A percentile compares a stretch with the other conserved stretches of the same genome.
These are phyloP conservation scores for Alnus rubra DNA, from an alignment of 306 rosid genomes.

Conservation along the genomic window DNA sequence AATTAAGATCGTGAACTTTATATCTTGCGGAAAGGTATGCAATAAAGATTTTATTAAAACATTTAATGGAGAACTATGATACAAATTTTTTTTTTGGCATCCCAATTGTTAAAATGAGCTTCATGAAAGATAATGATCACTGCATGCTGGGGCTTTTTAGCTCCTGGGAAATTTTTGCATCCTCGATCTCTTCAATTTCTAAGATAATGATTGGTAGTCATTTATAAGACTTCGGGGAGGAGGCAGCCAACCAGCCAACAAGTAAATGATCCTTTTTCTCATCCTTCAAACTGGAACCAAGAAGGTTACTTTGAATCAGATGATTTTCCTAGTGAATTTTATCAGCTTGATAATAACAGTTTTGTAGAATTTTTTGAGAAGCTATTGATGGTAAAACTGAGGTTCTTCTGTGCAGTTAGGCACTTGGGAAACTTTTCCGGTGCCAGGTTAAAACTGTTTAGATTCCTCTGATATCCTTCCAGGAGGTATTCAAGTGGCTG, in stretches of 20 bases:
- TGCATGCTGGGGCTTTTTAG: neutral
- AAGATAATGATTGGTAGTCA: neutral
- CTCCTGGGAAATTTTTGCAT: neutral
- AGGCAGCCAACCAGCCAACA: neutral
- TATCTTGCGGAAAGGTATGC: neutral
- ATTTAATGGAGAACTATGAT: neutral
- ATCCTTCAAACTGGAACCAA: neutral
- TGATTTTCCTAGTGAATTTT: too few relatives aligned
- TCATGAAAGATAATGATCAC: neutral
- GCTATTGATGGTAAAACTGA: too few relatives aligned
- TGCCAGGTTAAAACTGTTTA: neutral
- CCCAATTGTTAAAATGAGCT: neutral
- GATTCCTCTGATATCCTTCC: neutral
- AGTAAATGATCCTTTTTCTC: neutral
- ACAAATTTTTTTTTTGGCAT: neutral
- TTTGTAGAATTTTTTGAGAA: too few relatives aligned
- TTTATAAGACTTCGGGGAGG: neutral
- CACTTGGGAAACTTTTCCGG: neutral
- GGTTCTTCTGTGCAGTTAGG: neutral
- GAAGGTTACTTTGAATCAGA: neutral
- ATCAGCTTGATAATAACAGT: too few relatives aligned
- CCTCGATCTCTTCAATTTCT: neutral
- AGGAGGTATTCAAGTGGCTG: neutral
- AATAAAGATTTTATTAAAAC: neutral
- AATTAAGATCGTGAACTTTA: neutral